Evolutionary conservation across 179 eudicot genomes (phyloP).

Genomic region (Pouteria campechiana): DNA sequence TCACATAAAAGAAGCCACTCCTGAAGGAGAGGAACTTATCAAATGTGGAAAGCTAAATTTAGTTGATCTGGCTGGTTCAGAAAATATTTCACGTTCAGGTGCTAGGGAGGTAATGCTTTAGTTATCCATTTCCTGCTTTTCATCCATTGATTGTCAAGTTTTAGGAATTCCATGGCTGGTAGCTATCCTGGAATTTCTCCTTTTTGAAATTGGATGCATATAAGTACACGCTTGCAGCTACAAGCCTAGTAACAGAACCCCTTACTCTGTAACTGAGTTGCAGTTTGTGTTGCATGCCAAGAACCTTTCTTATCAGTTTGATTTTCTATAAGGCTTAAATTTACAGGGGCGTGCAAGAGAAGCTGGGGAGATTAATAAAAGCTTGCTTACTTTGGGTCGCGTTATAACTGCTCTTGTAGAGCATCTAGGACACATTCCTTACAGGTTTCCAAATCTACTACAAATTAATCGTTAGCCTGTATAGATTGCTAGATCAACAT

Average conservation of each 20-base stretch:
- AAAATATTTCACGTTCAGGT: conserved; percentile 96
- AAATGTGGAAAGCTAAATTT: conserved; percentile 95
- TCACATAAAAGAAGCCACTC: conserved; percentile 97
- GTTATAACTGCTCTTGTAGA: conserved; percentile 96
- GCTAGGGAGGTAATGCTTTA: conserved; percentile 77
- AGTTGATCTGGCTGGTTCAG: conserved; percentile 98
- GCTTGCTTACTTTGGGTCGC: conserved; percentile 91
- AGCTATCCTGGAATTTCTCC: not conserved
- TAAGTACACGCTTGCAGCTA: too few relatives aligned
- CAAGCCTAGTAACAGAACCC: too few relatives aligned
- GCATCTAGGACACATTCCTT: conserved; percentile 95
- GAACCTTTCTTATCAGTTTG: too few relatives aligned
- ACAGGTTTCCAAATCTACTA: conserved; percentile 37
- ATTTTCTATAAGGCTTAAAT: too few relatives aligned
- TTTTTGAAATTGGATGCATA: too few relatives aligned
- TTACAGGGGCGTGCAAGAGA: conserved; percentile 98
- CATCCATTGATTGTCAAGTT: not conserved
- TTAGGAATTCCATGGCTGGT: not conserved
- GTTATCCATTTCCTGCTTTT: too few relatives aligned
- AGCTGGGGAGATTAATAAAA: conserved; percentile 98
- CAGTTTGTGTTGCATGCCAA: too few relatives aligned
- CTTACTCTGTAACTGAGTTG: too few relatives aligned
- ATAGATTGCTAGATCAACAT: not conserved
- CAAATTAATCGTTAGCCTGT: not conserved
- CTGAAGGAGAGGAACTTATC: conserved; percentile 98